Conservation (phyloP, 345 rosid species). For the Eucalyptus camaldulensis region DNA sequence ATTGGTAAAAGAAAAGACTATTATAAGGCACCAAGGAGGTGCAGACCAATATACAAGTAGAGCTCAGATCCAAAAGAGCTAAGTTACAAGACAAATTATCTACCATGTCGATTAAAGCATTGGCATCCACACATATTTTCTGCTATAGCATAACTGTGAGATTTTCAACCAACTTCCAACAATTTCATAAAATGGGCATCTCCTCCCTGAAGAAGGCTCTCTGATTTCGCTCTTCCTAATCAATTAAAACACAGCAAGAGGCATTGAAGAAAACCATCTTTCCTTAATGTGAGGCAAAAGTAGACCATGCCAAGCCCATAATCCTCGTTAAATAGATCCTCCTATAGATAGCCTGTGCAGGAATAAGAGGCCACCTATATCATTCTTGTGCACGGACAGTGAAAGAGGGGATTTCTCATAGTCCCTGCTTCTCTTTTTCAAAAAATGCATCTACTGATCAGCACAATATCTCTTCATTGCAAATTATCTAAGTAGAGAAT, state of each 20-base stretch:
- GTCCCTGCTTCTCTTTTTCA: neutral
- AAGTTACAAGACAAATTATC: neutral
- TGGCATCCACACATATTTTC: neutral
- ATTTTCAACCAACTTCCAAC: neutral
- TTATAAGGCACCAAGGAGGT: neutral
- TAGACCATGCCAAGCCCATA: neutral
- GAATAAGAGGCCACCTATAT: neutral
- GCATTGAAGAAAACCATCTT: neutral
- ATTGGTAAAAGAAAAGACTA: neutral
- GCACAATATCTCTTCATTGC: neutral
- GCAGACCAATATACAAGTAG: neutral
- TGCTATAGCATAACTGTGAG: neutral
- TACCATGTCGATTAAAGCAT: neutral
- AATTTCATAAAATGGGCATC: neutral
- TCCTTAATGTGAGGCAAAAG: neutral
- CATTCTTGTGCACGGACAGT: neutral
- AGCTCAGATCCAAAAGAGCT: neutral
- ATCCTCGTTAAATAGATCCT: neutral
- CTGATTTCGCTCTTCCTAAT: neutral
- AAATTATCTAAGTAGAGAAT: neutral
- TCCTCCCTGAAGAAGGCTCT: neutral
- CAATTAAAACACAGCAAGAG: neutral
- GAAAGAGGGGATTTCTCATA: neutral
- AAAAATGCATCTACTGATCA: neutral
- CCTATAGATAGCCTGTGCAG: neutral